Base-by-base conservation (phyloP, 192 early-diverging fungal genomes). In the Rhizophlyctis rosea region DNA sequence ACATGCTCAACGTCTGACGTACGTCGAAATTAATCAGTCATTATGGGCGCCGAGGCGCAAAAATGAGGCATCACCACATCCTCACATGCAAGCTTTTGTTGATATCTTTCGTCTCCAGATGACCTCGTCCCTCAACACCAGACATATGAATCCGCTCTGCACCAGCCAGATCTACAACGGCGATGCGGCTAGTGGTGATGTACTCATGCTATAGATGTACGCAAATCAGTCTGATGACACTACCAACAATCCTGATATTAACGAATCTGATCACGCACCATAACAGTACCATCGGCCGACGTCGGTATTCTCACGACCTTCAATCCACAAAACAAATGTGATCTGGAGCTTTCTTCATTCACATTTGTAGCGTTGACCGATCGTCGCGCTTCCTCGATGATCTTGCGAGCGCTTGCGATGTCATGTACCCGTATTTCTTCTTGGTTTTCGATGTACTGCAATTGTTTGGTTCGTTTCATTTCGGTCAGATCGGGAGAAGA, bases 91-190 rank as follows among this genome's bases (percentile, higher is more conserved):
- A 54, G 33, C 59, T 62, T 36, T 58, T 53, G 53, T 68, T 52
- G 53, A 68, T 68, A 13, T 68, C 59, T 51, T 68, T 68, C 21
- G 67, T 68, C 31, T 68, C 67, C 35, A n/a, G 35, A 30, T 60
- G 59, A 23, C 57, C 67, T 29, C 52, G 21, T 13, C 67, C 67
- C 28, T 68, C 67, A 18, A 61, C 59, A 1, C 67, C 67, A 30
- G 67, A 60, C 34, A 54, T 48, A 14, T 16, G 36, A n/a, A 68
- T 21, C 2, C 67, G 57, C 29, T 68, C 67, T 3, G 67, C 58
- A 28, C 67, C 67, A 2, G 67, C 67, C 7, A 68, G 25, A 32
- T 68, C 67, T 2, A 61, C 59, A 7, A 68, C 39, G 13, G 67
- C 58, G 3, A 68, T 25, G 7, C 67, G 57, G 32, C 67, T 68